Percentiles rank a stretch among this genome's conserved stretches.
phyloP scores from a whole-genome alignment of 2,329 filamentous ascomycete genomes.

The Alternaria brassicae region DNA sequence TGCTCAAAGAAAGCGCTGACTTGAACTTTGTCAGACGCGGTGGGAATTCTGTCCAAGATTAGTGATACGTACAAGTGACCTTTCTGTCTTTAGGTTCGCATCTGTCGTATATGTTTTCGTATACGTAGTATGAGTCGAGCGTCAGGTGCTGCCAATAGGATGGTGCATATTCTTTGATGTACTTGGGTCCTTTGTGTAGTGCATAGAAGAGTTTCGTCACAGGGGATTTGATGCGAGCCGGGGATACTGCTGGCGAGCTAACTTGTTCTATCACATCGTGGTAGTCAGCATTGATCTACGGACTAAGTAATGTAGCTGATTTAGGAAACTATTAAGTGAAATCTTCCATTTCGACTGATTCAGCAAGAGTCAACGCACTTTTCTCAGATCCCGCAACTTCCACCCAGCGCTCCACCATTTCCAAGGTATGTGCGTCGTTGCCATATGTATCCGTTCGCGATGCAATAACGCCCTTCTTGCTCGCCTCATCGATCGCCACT shows the following conservation, averaged over 20 bases:
- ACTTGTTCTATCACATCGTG: not conserved
- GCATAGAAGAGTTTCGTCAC: slow-evolving; percentile 15
- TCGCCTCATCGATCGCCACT: not conserved
- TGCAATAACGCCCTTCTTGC: not conserved
- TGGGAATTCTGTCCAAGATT: not conserved
- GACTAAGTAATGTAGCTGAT: not conserved
- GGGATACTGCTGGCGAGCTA: not conserved
- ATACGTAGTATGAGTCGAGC: slow-evolving; percentile 10
- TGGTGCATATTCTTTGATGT: slow-evolving; percentile 9
- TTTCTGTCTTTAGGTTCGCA: slow-evolving; percentile 3
- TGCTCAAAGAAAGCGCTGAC: slow-evolving; percentile 8
- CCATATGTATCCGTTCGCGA: not conserved
- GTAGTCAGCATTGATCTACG: not conserved
- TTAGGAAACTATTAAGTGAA: not conserved
- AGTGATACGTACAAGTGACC: slow-evolving; percentile 8
- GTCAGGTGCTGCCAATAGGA: slow-evolving; percentile 14
- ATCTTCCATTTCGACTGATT: not conserved
- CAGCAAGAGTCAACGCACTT: not conserved
- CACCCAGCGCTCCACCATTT: not conserved
- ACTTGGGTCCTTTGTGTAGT: slow-evolving; percentile 8
- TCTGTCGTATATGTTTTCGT: slow-evolving; percentile 9
- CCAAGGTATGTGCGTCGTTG: not conserved
- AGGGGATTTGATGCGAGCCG: not conserved
- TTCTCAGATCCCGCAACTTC: not conserved
- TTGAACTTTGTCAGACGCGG: not conserved